phyloP scores from a whole-genome alignment of 257 asterid species.

The Schizonepeta tenuifolia region DNA sequence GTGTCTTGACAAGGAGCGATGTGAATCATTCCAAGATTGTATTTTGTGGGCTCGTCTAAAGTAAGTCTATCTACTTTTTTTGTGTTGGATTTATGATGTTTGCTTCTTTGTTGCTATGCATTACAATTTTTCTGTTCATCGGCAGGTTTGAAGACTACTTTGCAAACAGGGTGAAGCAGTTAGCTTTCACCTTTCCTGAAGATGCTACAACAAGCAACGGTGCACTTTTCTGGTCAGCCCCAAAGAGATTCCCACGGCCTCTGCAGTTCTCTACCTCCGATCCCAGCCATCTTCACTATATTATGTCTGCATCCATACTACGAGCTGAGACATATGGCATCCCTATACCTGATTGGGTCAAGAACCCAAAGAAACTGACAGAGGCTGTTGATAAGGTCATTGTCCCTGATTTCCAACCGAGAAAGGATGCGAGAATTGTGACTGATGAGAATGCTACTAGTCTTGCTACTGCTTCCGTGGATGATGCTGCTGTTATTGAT shows the following conservation, averaged over 20 bases:
- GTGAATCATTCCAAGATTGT: slow-evolving; percentile 83
- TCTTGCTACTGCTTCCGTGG: slow-evolving; percentile 74
- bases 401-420: slow-evolving; percentile 79
- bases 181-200: slow-evolving; percentile 86
- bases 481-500: slow-evolving; percentile 74
- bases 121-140: slow-evolving; percentile 17
- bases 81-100: not conserved
- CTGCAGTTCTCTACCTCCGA: slow-evolving; percentile 67
- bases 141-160: slow-evolving; percentile 91
- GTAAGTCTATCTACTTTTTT: slow-evolving; percentile 40
- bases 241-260: slow-evolving; percentile 86
- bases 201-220: slow-evolving; percentile 90
- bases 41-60: slow-evolving; percentile 81
- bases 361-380: slow-evolving; percentile 65
- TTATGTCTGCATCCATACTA: slow-evolving; percentile 74
- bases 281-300: slow-evolving; percentile 84
- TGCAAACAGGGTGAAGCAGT: slow-evolving; percentile 77
- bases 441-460: slow-evolving; percentile 93
- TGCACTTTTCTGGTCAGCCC: slow-evolving; percentile 95
- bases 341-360: slow-evolving; percentile 85
- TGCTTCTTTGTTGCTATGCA: slow-evolving; percentile 19
- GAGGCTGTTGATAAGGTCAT: slow-evolving; percentile 65
- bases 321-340: slow-evolving; percentile 89
- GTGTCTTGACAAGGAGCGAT: slow-evolving; percentile 77
- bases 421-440: slow-evolving; percentile 66